Percentiles rank a stretch among this genome's conserved stretches.
Evolutionary conservation across 176 grass and related monocot genomes (phyloP).

Genomic region (Rhynchospora tenuis): DNA sequence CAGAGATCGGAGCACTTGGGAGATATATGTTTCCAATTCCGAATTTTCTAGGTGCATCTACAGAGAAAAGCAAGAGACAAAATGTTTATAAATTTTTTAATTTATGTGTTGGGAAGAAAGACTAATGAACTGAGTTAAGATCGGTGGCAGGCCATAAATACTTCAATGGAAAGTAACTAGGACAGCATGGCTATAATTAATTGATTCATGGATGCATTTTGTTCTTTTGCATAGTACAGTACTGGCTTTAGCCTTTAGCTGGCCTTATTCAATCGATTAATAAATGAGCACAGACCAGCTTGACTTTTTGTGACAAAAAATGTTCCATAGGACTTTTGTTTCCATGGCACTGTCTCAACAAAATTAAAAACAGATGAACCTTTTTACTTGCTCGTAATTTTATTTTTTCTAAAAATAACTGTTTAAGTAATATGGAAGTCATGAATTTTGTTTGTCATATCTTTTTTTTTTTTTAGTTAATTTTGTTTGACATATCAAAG

Average conservation of each 20-base stretch:
- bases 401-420: neutral
- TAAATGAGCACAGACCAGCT: neutral
- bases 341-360: neutral
- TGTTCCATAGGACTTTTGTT: neutral
- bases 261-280: neutral
- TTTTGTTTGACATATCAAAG: neutral
- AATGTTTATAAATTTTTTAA: neutral
- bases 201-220: neutral
- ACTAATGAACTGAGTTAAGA: neutral
- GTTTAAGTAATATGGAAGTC: too few species aligned
- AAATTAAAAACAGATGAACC: too few species aligned
- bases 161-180: neutral
- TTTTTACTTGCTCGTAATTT: neutral
- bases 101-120: neutral
- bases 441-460: too few species aligned
- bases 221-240: neutral
- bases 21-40: neutral
- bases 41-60: neutral
- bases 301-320: neutral
- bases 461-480: too few species aligned
- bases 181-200: neutral
- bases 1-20: neutral
- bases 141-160: neutral
- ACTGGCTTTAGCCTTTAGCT: neutral
- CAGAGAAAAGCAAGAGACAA: too few species aligned